Evolutionary conservation across 176 grass and related monocot genomes (phyloP).

Genomic region (Raddia guianensis): DNA sequence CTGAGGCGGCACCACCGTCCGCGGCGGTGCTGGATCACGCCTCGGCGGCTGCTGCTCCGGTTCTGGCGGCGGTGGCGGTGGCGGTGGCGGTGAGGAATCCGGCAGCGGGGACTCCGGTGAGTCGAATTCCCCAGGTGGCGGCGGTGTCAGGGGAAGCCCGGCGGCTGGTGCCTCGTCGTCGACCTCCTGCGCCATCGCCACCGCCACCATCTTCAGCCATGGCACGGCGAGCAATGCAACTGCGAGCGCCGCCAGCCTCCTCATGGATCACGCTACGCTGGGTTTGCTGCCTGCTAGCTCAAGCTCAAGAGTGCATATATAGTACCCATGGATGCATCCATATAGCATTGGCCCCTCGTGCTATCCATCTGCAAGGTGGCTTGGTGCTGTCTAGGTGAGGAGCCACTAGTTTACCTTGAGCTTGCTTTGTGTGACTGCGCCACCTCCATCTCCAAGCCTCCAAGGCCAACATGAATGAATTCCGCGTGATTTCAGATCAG

Average conservation of each 20-base stretch:
- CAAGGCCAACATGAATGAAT: neutral
- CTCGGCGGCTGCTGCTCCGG: neutral
- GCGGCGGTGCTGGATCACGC: constrained; percentile 10
- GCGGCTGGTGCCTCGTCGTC: constrained; percentile 9
- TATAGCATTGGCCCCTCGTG: neutral
- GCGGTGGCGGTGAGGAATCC: neutral
- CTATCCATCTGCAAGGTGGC: neutral
- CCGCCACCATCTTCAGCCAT: constrained; percentile 1
- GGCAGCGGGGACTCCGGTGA: neutral
- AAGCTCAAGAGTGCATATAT: neutral
- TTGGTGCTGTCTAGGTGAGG: constrained; percentile 38
- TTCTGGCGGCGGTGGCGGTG: neutral
- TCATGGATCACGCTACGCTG: neutral
- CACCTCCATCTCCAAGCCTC: neutral
- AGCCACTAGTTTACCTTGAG: neutral
- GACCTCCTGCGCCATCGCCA: neutral
- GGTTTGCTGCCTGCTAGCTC: neutral
- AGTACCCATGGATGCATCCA: neutral
- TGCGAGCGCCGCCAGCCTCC: neutral
- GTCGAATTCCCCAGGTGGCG: neutral
- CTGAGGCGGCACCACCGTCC: constrained; percentile 33
- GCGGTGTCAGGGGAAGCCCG: neutral
- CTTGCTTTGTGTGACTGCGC: constrained; percentile 42
- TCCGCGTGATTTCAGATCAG: neutral
- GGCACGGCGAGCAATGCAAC: constrained; percentile 29